Evolutionary conservation across 139 green algal genomes (phyloP).

Genomic region (Coccomyxa sp.): DNA sequence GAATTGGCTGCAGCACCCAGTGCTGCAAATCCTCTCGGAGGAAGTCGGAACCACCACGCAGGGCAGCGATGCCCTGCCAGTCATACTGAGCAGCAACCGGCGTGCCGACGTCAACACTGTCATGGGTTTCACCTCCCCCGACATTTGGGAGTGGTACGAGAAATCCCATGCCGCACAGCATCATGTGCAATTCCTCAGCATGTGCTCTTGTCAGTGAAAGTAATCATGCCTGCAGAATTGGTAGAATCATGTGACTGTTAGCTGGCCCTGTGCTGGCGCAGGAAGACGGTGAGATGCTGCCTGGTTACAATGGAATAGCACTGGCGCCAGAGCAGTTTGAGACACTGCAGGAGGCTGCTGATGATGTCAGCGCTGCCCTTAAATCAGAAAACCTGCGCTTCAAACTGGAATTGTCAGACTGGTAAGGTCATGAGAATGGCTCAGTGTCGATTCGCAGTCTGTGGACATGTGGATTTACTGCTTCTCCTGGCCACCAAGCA

Average conservation of each 20-base stretch:
- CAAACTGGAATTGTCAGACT: constrained; percentile 10
- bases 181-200: neutral
- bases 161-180: neutral
- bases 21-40: neutral
- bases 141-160: constrained; percentile 36
- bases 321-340: constrained; percentile 47
- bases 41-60: neutral
- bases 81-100: constrained; percentile 15
- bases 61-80: neutral
- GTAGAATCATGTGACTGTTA: neutral
- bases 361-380: constrained; percentile 8
- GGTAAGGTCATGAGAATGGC: neutral
- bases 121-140: constrained; percentile 39
- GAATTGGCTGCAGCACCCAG: neutral
- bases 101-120: constrained; percentile 33
- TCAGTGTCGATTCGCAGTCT: no score
- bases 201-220: no score
- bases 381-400: constrained; percentile 1
- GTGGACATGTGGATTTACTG: neutral
- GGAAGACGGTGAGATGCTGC: constrained; percentile 42
- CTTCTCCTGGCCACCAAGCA: neutral
- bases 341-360: neutral
- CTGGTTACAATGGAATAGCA: constrained; percentile 57
- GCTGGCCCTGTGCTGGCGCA: neutral
- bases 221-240: no score